phyloP scores from a whole-genome alignment of 208 protist species.

The Trypanosoma platydactyli region DNA sequence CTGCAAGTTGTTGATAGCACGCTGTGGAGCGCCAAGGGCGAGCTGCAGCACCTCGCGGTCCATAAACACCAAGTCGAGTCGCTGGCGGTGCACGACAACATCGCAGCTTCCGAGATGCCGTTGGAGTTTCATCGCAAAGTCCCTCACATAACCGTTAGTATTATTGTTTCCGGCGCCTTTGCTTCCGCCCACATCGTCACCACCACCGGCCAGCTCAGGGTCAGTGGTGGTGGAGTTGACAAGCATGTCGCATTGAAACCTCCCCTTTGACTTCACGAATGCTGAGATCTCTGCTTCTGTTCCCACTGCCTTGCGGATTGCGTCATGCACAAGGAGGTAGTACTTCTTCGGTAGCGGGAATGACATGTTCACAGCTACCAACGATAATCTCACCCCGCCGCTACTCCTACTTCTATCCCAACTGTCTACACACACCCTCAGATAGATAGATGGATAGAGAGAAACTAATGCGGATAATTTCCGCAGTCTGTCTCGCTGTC shows the following conservation, averaged over 20 bases:
- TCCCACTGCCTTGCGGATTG: slow-evolving; percentile 48
- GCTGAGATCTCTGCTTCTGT: slow-evolving; percentile 55
- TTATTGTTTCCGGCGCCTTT: too few species aligned
- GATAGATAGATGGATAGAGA: not conserved
- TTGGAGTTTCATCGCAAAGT: slow-evolving; percentile 63
- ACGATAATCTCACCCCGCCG: not conserved
- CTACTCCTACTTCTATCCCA: slow-evolving; percentile 5
- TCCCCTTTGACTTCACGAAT: slow-evolving; percentile 65
- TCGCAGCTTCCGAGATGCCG: slow-evolving; percentile 54
- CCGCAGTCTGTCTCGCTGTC: too few species aligned
- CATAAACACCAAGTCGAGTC: slow-evolving; percentile 71
- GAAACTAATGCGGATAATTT: not conserved
- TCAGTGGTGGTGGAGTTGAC: slow-evolving; percentile 66
- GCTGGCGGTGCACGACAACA: slow-evolving; percentile 44
- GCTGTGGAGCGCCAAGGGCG: slow-evolving; percentile 59
- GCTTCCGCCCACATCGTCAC: slow-evolving; percentile 1
- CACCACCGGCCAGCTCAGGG: slow-evolving; percentile 16
- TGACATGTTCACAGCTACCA: slow-evolving; percentile 14
- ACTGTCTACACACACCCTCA: slow-evolving; percentile 2
- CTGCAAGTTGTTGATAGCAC: slow-evolving; percentile 29
- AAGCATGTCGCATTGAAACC: slow-evolving; percentile 89
- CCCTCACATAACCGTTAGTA: slow-evolving; percentile 22
- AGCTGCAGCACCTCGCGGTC: slow-evolving; percentile 66
- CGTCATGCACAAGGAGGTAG: slow-evolving; percentile 82
- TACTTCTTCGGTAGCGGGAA: slow-evolving; percentile 57